phyloP scores from a whole-genome alignment of 2,329 filamentous ascomycete species.

The Botryotinia globosa region DNA sequence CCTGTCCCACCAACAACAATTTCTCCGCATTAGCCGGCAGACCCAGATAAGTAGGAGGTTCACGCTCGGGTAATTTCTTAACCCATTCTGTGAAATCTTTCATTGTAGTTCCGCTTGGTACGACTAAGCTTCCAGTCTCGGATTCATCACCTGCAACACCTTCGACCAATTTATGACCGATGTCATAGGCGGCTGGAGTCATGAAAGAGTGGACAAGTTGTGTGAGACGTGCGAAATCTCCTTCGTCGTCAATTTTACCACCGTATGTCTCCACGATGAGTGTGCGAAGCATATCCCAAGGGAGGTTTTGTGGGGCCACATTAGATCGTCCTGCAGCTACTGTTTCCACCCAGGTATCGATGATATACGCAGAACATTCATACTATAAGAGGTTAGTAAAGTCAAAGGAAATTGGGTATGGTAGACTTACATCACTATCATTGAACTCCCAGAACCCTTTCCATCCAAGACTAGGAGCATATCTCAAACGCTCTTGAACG shows the following conservation, averaged over 20 bases:
- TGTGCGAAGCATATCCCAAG: conserved; percentile 92
- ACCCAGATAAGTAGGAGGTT: conserved; percentile 92
- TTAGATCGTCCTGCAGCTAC: conserved; percentile 85
- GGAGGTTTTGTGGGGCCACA: conserved; percentile 87
- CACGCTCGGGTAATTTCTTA: conserved; percentile 84
- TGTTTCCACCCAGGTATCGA: conserved; percentile 88
- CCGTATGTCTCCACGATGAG: conserved; percentile 94
- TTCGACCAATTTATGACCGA: conserved; percentile 84
- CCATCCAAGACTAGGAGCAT: conserved; percentile 92
- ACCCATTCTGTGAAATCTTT: conserved; percentile 91
- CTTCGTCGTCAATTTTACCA: conserved; percentile 92
- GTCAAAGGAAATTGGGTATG: conserved; percentile 51
- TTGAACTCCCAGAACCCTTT: conserved; percentile 99
- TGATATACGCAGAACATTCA: conserved; percentile 93
- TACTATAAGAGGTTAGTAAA: conserved; percentile 63
- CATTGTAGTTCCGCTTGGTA: conserved; percentile 78
- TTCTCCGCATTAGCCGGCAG: conserved; percentile 97
- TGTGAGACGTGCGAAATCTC: conserved; percentile 72
- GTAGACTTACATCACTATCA: conserved; percentile 86
- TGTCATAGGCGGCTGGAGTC: conserved; percentile 86
- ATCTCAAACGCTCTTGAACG: conserved; percentile 89
- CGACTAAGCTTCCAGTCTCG: conserved; percentile 60
- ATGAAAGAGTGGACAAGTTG: conserved; percentile 74
- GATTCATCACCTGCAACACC: conserved; percentile 45
- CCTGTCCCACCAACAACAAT: conserved; percentile 82